Evolutionary conservation across 2,329 filamentous ascomycete species (phyloP).

Genomic region (Verticillium albo-atrum): DNA sequence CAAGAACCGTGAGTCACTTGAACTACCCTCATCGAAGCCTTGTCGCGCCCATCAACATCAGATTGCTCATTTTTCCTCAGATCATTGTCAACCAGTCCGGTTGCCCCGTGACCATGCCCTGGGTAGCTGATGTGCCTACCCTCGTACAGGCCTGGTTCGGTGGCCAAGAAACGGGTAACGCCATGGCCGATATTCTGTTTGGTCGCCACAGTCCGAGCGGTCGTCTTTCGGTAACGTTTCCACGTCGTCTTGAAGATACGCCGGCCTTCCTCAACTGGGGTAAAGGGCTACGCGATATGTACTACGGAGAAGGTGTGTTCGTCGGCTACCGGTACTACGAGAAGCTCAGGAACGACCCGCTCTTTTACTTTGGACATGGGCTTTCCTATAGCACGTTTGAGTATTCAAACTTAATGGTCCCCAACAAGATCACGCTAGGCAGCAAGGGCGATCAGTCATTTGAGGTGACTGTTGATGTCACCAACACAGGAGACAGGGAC

Average conservation of each 20-base stretch:
- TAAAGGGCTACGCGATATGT: constrained; percentile 52
- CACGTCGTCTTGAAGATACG: constrained; percentile 57
- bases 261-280: constrained; percentile 65
- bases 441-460: constrained; percentile 25
- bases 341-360: constrained; percentile 30
- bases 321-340: constrained; percentile 71
- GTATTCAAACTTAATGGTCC: constrained; percentile 32
- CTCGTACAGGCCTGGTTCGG: constrained; percentile 7
- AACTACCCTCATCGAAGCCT: neutral
- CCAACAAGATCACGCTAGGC: constrained; percentile 16
- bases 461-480: neutral
- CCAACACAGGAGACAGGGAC: neutral
- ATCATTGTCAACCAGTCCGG: neutral
- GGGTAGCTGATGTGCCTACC: constrained; percentile 1
- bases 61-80: constrained; percentile 22
- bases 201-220: constrained; percentile 36
- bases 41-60: neutral
- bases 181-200: constrained; percentile 18
- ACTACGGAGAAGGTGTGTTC: constrained; percentile 70
- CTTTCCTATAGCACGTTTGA: constrained; percentile 62
- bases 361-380: constrained; percentile 66
- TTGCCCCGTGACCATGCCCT: constrained; percentile 1
- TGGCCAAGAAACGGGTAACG: constrained; percentile 17
- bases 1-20: neutral
- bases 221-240: constrained; percentile 72